Evolutionary conservation across 2,329 filamentous ascomycete genomes (phyloP).

Genomic region (Rhynchosporium graminicola): DNA sequence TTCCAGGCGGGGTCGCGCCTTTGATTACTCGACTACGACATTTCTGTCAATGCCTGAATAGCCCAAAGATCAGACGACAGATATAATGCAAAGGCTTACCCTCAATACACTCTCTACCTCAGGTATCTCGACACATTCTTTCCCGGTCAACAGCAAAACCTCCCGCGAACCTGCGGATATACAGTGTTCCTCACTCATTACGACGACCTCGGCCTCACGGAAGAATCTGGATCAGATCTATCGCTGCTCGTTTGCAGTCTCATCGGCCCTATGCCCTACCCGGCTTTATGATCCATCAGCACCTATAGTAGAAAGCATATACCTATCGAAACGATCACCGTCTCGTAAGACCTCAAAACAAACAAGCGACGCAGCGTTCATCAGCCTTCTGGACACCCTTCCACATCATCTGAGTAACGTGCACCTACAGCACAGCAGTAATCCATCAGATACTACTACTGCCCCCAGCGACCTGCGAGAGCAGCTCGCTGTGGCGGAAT

Average conservation of each 20-base stretch:
- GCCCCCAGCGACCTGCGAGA: constrained; percentile 69
- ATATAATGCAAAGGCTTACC: constrained; percentile 40
- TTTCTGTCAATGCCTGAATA: constrained; percentile 37
- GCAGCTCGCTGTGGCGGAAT: constrained; percentile 76
- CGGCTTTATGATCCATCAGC: constrained; percentile 32
- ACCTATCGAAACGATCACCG: constrained; percentile 15
- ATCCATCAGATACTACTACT: constrained; percentile 45
- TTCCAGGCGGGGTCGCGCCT: constrained; percentile 42
- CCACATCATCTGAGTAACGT: constrained; percentile 23
- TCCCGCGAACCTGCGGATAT: constrained; percentile 34
- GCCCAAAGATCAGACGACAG: constrained; percentile 39
- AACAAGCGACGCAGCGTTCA: constrained; percentile 34
- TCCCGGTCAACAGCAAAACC: constrained; percentile 21
- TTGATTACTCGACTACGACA: constrained; percentile 37
- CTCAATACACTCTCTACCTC: constrained; percentile 26
- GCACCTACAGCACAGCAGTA: constrained; percentile 33
- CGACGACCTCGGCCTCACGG: constrained; percentile 15
- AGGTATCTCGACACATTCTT: constrained; percentile 29
- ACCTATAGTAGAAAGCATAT: constrained; percentile 36
- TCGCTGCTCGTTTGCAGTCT: constrained; percentile 33
- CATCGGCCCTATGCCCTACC: constrained; percentile 36
- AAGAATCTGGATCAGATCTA: constrained; percentile 31
- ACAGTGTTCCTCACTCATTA: constrained; percentile 31
- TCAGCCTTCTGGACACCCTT: constrained; percentile 35
- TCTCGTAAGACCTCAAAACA: constrained; percentile 32